Conservation (phyloP, 805 yeast genomes). For the Candida maesae region DNA sequence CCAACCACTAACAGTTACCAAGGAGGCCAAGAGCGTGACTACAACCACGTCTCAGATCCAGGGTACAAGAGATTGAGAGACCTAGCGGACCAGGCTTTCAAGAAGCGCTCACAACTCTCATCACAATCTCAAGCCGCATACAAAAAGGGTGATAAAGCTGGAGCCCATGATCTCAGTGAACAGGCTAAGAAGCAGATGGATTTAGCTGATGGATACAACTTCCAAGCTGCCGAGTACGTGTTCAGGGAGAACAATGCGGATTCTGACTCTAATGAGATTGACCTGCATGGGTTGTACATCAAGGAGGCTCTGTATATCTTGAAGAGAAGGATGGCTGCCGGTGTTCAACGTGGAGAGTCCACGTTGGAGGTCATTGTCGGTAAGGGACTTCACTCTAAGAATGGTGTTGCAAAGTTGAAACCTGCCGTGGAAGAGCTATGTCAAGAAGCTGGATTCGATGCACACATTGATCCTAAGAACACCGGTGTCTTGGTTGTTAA, state of each 20-base stretch:
- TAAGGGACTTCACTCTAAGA: too few relatives aligned
- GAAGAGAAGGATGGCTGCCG: constrained; percentile 68
- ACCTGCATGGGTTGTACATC: constrained; percentile 87
- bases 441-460: too few relatives aligned
- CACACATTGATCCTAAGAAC: too few relatives aligned
- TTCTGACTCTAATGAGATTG: constrained; percentile 82
- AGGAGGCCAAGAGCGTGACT: constrained; percentile 41
- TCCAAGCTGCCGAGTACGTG: constrained; percentile 85
- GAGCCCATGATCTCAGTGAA: constrained; percentile 70
- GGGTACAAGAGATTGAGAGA: constrained; percentile 61
- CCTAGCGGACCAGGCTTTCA: constrained; percentile 64
- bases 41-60: constrained; percentile 70
- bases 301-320: constrained; percentile 81
- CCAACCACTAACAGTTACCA: not conserved
- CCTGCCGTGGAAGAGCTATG: too few relatives aligned
- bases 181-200: constrained; percentile 56
- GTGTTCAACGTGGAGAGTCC: too few relatives aligned
- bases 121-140: constrained; percentile 75
- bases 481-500: too few relatives aligned
- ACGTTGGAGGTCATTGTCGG: too few relatives aligned
- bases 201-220: constrained; percentile 66
- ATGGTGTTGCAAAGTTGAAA: too few relatives aligned
- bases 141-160: constrained; percentile 64
- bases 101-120: constrained; percentile 51
- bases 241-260: constrained; percentile 86